Conservation (phyloP, 2,329 filamentous ascomycete species). For the Xylariaceae sp. region DNA sequence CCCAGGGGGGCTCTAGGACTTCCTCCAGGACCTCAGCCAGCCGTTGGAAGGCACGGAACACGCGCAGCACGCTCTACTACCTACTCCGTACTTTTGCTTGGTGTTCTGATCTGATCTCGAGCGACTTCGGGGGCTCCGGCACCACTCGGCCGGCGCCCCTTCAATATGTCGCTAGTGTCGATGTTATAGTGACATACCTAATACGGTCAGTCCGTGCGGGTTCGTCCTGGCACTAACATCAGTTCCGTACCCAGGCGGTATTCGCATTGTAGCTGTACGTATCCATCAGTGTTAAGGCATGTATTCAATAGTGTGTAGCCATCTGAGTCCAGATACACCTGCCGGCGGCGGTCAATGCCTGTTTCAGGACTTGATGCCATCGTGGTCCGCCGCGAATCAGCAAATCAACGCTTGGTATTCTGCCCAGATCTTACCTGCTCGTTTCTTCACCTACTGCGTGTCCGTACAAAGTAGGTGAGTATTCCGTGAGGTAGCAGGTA, state of each 20-base stretch:
- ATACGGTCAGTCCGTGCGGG: slow-evolving; percentile 3
- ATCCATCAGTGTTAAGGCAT: background rate
- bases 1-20: background rate
- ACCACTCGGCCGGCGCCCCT: slow-evolving; percentile 8
- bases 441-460: no score
- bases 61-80: no score
- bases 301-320: background rate
- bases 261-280: background rate
- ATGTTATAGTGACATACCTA: background rate
- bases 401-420: no score
- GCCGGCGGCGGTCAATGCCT: slow-evolving; percentile 8
- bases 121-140: slow-evolving; percentile 10
- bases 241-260: background rate
- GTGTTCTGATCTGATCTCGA: slow-evolving; percentile 1
- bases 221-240: background rate
- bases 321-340: slow-evolving; percentile 2
- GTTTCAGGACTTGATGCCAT: slow-evolving; percentile 1
- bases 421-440: no score
- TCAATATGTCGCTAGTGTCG: slow-evolving; percentile 1
- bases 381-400: background rate
- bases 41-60: background rate
- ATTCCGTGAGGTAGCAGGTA: background rate
- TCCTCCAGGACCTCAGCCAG: background rate
- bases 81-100: no score
- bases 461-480: background rate